Base-by-base conservation (phyloP, 2,329 filamentous ascomycete species). In the Pseudocercospora fijiensis region DNA sequence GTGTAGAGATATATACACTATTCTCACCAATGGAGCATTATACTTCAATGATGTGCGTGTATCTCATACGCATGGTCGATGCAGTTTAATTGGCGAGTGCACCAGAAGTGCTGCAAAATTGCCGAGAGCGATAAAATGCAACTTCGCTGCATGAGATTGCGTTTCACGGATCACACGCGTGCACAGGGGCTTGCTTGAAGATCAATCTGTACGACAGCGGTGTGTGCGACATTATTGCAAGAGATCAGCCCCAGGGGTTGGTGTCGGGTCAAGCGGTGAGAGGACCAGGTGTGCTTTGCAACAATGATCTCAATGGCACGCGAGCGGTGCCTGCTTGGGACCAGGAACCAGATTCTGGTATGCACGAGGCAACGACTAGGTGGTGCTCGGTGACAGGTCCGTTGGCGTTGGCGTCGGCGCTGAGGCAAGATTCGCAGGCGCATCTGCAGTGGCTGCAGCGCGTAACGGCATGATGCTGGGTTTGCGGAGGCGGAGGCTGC, bases 141-240 rank as follows among this genome's bases (percentile, higher is more conserved):
- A 37, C 9, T 16, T 16, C 13, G 33, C 33, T 37, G 9, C 33
- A 37, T 37, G 10, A 16, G 33, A 11, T 37, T 16, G 33, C 33
- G 33, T 37, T 37, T 11, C 33, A 13, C 10, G 33, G 2, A 37
- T 37, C 33, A 24, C 55, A 18, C 43, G 20, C 10, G 55, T 20
- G 13, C 33, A 45, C 33, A 57, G 33, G 33, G 53, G 53, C 53
- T 57, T 33, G 52, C 52, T 56, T 18, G 24, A 26, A 37, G 52
- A 13, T 56, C 52, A 56, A n/a, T 37, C 53, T 57, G 53, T 20
- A 41, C 53, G 28, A 57, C 53, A 13, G 20, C 28, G 33, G 24
- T 28, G 33, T 57, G 33, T 41, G n/a, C 28, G 33, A 24, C 53
- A 9, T 37, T 57, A 9, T 37, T 57, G 55, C 22, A 9, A 26